phyloP scores from a whole-genome alignment of 352 stramenopile species.

The Phytophthora pistaciae region DNA sequence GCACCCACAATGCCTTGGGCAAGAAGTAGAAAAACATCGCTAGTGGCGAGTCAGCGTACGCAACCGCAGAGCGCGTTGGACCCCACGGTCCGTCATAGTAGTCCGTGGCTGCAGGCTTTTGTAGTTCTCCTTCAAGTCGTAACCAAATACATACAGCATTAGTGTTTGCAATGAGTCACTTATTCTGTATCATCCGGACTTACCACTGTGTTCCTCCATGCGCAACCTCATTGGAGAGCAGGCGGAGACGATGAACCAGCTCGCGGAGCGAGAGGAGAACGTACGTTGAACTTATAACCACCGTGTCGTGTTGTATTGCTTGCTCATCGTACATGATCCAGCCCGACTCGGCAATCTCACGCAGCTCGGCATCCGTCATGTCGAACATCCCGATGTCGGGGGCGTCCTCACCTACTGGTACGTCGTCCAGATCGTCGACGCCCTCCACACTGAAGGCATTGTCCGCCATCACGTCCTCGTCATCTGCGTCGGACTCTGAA shows the following conservation, averaged over 20 bases:
- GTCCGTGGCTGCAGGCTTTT: constrained; percentile 11
- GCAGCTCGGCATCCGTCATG: constrained; percentile 3
- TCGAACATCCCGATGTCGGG: neutral
- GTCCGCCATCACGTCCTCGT: constrained; percentile 15
- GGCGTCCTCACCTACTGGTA: constrained; percentile 1
- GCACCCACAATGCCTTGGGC: constrained; percentile 22
- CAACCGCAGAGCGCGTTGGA: constrained; percentile 18
- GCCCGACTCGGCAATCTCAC: neutral
- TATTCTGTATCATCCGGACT: constrained; percentile 25
- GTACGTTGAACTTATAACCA: too few species aligned
- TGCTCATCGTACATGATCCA: constrained; percentile 13
- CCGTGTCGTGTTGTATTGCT: too few species aligned
- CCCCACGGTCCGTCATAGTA: constrained; percentile 12
- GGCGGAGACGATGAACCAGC: too few species aligned
- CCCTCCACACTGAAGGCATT: constrained; percentile 1
- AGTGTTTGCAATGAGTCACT: neutral
- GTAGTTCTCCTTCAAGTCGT: neutral
- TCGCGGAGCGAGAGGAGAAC: too few species aligned
- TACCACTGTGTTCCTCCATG: constrained; percentile 17
- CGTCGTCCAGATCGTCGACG: constrained; percentile 6
- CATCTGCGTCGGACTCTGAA: constrained; percentile 5
- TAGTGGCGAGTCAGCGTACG: constrained; percentile 15
- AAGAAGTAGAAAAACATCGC: constrained; percentile 37
- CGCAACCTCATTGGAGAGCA: too few species aligned
- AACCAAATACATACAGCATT: constrained; percentile 5